A percentile compares a stretch with the other conserved stretches of the same genome.
phyloP scores from a whole-genome alignment of 163 green algal genomes.

The Trebouxiophyceae sp. region DNA sequence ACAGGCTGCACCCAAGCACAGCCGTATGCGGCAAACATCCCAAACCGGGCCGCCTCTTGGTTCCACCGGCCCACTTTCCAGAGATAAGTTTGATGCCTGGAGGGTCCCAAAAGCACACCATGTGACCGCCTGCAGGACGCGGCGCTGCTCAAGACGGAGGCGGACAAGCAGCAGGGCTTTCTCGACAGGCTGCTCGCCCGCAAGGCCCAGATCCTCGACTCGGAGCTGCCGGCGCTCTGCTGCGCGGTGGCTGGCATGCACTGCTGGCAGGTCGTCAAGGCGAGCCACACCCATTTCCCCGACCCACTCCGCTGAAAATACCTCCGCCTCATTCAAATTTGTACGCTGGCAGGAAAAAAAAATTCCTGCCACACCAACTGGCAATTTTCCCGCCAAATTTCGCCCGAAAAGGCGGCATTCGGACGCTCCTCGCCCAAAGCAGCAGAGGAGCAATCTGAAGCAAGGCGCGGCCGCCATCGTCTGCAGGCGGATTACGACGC shows the following conservation, averaged over 20 bases:
- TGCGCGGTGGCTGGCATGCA: not conserved
- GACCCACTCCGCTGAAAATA: not conserved
- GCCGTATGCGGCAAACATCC: no score
- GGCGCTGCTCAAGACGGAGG: conserved; percentile 1
- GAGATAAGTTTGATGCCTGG: not conserved
- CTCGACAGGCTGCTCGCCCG: not conserved
- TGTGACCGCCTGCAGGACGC: conserved; percentile 3
- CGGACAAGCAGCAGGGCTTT: not conserved
- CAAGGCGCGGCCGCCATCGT: no score
- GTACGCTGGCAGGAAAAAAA: not conserved
- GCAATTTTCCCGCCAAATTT: no score
- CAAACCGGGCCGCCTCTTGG: no score
- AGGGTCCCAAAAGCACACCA: no score
- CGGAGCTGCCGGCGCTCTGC: conserved; percentile 1
- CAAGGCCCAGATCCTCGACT: conserved; percentile 7
- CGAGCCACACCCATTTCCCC: not conserved
- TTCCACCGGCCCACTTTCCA: no score
- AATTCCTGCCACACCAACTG: not conserved
- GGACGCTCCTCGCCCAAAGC: no score
- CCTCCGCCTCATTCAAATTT: not conserved
- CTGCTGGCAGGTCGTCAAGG: not conserved
- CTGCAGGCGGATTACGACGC: not conserved
- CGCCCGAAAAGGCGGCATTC: no score
- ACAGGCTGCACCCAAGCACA: no score
- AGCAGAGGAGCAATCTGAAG: no score